These are phyloP conservation scores for Naganishia vaughanmartiniae DNA, from an alignment of 768 basidiomycete species.

Conservation along the genomic window DNA sequence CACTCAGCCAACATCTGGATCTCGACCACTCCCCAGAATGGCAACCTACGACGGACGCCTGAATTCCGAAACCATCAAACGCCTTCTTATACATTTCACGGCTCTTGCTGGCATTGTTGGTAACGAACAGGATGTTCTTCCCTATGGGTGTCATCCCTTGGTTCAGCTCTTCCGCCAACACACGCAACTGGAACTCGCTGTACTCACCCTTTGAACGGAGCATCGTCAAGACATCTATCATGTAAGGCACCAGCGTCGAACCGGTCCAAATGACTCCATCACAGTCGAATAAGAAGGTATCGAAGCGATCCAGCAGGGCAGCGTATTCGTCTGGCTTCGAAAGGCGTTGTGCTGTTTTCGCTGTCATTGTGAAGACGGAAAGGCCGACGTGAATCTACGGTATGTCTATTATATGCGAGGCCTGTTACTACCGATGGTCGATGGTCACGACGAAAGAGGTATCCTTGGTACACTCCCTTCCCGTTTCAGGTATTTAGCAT, in stretches of 20 bases:
- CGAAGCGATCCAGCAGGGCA: conserved; percentile 62
- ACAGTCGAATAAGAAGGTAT: conserved; percentile 95
- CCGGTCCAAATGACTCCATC: conserved; percentile 94
- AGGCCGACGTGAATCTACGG: too few relatives aligned
- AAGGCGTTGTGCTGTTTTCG: conserved; percentile 28
- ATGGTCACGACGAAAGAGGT: too few relatives aligned
- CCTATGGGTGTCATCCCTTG: conserved; percentile 53
- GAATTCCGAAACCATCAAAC: conserved; percentile 83
- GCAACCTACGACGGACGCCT: conserved; percentile 72
- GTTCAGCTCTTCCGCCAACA: background rate
- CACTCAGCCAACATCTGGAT: background rate
- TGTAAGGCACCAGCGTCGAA: conserved; percentile 72
- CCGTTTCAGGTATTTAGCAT: too few relatives aligned
- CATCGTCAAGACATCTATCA: conserved; percentile 68
- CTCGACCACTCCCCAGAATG: background rate
- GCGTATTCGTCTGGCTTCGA: conserved; percentile 51
- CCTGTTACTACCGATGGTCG: too few relatives aligned
- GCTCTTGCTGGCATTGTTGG: conserved; percentile 96
- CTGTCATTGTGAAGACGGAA: background rate
- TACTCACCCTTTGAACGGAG: conserved; percentile 67
- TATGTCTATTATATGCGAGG: background rate
- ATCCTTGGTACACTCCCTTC: too few relatives aligned
- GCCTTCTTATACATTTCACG: conserved; percentile 80
- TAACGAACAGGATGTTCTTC: conserved; percentile 86
- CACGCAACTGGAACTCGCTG: background rate